Conservation (phyloP, 2,329 filamentous ascomycete species). For the Cytospora piceae region DNA sequence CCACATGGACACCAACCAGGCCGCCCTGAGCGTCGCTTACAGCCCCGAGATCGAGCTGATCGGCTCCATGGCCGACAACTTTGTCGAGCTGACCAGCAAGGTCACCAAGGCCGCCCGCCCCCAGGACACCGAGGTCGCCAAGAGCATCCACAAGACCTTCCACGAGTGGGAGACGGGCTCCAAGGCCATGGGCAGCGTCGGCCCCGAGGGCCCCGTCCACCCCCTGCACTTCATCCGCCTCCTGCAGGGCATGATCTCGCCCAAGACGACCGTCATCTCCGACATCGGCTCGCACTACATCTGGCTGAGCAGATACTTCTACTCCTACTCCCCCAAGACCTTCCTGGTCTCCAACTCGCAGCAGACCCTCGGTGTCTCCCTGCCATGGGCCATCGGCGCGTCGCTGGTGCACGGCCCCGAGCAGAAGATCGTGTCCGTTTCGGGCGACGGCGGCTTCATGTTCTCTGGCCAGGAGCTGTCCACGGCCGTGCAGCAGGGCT, state of each 20-base stretch:
- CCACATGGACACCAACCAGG: slow-evolving; percentile 47
- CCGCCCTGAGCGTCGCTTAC: slow-evolving; percentile 48
- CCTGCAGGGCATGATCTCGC: slow-evolving; percentile 45
- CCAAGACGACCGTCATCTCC: slow-evolving; percentile 47
- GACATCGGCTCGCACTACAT: slow-evolving; percentile 55
- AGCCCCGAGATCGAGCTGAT: slow-evolving; percentile 47
- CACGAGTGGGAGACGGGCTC: slow-evolving; percentile 40
- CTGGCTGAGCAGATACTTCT: slow-evolving; percentile 51
- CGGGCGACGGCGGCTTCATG: slow-evolving; percentile 54
- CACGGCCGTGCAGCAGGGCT: slow-evolving; percentile 50
- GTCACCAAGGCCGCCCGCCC: slow-evolving; percentile 41
- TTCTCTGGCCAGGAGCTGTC: slow-evolving; percentile 51
- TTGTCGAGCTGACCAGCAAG: slow-evolving; percentile 41
- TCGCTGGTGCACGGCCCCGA: slow-evolving; percentile 47
- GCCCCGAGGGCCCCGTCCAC: slow-evolving; percentile 42
- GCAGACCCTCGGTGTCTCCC: slow-evolving; percentile 52
- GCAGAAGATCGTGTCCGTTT: slow-evolving; percentile 48
- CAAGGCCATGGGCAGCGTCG: slow-evolving; percentile 33
- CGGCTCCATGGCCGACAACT: slow-evolving; percentile 46
- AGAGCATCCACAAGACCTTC: slow-evolving; percentile 42
- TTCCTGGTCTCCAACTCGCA: slow-evolving; percentile 53
- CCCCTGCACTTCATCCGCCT: slow-evolving; percentile 50
- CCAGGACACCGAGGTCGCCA: slow-evolving; percentile 41
- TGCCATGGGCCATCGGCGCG: slow-evolving; percentile 53
- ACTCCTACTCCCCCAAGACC: slow-evolving; percentile 47